Conservation (phyloP, 2,329 filamentous ascomycete species). For the Biscogniauxia marginata region DNA sequence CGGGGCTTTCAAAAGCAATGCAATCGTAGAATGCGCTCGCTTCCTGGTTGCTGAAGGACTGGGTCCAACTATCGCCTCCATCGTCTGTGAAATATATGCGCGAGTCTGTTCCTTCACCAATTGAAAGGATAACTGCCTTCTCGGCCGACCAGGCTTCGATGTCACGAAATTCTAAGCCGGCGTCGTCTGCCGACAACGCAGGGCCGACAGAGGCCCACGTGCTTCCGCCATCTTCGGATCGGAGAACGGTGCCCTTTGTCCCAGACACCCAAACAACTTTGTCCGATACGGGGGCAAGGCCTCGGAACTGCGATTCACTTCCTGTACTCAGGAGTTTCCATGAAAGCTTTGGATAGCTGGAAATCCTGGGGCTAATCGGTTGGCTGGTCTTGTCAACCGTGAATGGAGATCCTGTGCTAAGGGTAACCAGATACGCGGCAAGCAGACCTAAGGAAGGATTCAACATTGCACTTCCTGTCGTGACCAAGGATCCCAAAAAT, state of each 20-base stretch:
- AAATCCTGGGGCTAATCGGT: neutral
- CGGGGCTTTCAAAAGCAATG: constrained; percentile 28
- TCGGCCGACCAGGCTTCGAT: constrained; percentile 41
- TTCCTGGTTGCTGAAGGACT: constrained; percentile 30
- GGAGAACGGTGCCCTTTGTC: constrained; percentile 31
- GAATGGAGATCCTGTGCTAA: neutral
- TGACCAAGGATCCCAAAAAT: neutral
- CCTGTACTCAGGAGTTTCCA: constrained; percentile 29
- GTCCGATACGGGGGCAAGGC: constrained; percentile 31
- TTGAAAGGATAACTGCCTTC: constrained; percentile 39
- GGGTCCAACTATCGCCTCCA: constrained; percentile 29
- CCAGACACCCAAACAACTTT: constrained; percentile 34
- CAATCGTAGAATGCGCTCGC: constrained; percentile 35
- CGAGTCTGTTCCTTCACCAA: constrained; percentile 31
- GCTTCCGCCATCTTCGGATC: constrained; percentile 28
- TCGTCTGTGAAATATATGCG: constrained; percentile 32
- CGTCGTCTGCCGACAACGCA: constrained; percentile 17
- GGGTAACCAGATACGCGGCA: neutral
- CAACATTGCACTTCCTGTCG: neutral
- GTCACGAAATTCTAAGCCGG: constrained; percentile 34
- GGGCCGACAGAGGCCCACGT: constrained; percentile 34
- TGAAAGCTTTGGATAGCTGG: constrained; percentile 3
- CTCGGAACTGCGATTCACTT: constrained; percentile 31
- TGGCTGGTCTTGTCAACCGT: too few species aligned
- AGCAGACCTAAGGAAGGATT: neutral